These are phyloP conservation scores for Suhomyces tanzawaensis DNA, from an alignment of 805 yeast species.

Conservation along the genomic window DNA sequence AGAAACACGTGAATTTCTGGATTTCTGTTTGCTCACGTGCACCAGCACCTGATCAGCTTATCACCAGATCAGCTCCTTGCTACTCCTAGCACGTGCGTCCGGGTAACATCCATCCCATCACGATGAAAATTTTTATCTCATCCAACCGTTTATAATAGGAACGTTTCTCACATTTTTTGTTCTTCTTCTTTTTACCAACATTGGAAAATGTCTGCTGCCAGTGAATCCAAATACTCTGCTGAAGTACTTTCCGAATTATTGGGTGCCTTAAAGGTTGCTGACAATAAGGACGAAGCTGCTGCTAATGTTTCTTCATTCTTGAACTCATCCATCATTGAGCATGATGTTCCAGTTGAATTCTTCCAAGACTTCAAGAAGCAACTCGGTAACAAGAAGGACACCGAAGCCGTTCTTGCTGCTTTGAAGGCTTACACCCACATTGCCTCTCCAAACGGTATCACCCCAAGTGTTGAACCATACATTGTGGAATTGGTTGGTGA, in stretches of 20 bases:
- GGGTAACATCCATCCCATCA: slow-evolving; percentile 8
- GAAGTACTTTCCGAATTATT: slow-evolving; percentile 92
- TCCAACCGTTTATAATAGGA: slow-evolving; percentile 3
- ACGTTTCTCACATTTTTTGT: slow-evolving; percentile 6
- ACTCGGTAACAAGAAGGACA: slow-evolving; percentile 76
- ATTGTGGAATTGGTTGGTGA: slow-evolving; percentile 72
- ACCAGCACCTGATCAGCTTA: too few species aligned
- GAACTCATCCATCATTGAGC: slow-evolving; percentile 97
- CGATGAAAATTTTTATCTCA: slow-evolving; percentile 7
- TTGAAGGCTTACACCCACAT: slow-evolving; percentile 82
- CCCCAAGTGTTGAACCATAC: slow-evolving; percentile 96
- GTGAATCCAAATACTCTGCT: slow-evolving; percentile 60
- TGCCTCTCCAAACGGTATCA: slow-evolving; percentile 71
- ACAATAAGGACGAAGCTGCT: slow-evolving; percentile 82
- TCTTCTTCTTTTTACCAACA: slow-evolving; percentile 21
- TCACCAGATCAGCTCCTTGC: not conserved
- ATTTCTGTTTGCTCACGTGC: too few species aligned
- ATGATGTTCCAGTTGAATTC: slow-evolving; percentile 92
- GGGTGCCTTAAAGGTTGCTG: slow-evolving; percentile 90
- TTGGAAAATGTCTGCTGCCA: slow-evolving; percentile 49
- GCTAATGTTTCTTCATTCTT: slow-evolving; percentile 87
- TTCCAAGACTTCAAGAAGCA: slow-evolving; percentile 74
- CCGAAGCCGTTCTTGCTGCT: slow-evolving; percentile 65
- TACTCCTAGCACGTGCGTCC: slow-evolving; percentile 5
- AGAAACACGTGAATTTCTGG: too few species aligned